phyloP scores from a whole-genome alignment of 495 filamentous ascomycete species.

The Pyronema domesticum region DNA sequence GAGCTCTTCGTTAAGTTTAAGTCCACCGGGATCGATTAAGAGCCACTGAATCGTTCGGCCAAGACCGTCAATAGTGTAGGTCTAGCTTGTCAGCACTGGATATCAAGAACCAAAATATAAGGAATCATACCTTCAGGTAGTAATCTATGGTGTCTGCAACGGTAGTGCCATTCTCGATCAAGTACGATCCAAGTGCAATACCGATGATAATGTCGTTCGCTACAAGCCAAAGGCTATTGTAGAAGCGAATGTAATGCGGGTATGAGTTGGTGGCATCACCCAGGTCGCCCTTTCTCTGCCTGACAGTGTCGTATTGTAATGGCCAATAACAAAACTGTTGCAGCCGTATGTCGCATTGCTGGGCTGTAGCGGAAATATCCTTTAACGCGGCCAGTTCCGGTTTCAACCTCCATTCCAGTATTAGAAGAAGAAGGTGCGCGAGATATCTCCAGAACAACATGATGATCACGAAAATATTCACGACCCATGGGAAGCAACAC shows the following conservation, averaged over 20 bases:
- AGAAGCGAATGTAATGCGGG: conserved; percentile 97
- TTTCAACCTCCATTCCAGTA: conserved; percentile 75
- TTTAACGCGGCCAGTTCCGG: conserved; percentile 74
- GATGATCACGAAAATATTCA: conserved; percentile 50
- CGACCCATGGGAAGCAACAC: conserved; percentile 61
- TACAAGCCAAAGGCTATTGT: conserved; percentile 96
- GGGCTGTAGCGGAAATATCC: conserved; percentile 87
- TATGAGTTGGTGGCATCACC: conserved; percentile 88
- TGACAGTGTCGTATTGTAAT: conserved; percentile 81
- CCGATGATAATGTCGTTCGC: conserved; percentile 98
- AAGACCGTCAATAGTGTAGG: conserved; percentile 77
- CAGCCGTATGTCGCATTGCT: conserved; percentile 91
- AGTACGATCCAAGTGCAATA: conserved; percentile 87
- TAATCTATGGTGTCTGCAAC: conserved; percentile 68
- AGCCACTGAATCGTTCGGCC: conserved; percentile 86
- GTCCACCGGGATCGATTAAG: conserved; percentile 91
- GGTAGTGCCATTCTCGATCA: conserved; percentile 81
- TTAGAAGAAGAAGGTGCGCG: conserved; percentile 59
- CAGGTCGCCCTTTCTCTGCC: conserved; percentile 80
- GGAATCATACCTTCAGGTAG: conserved; percentile 38
- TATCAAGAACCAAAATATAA: background rate
- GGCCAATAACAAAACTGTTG: conserved; percentile 99
- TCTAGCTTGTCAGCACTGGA: conserved; percentile 5
- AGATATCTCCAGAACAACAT: conserved; percentile 65
- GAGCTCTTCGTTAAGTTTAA: conserved; percentile 92